Evolutionary conservation across 2,329 filamentous ascomycete species (phyloP).

Genomic region (Passalora sequoiae): DNA sequence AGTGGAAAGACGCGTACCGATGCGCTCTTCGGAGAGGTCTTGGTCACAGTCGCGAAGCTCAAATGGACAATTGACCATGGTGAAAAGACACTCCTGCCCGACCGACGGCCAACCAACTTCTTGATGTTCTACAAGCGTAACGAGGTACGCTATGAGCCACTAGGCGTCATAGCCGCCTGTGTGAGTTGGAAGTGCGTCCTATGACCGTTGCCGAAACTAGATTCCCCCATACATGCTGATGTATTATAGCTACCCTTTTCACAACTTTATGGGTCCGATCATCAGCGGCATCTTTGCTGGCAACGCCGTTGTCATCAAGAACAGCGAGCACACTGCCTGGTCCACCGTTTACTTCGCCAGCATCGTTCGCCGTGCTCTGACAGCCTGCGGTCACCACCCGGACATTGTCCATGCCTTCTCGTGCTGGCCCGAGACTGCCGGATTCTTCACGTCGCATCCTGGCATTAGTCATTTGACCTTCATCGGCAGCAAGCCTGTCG

Average conservation of each 20-base stretch:
- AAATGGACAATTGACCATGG: constrained; percentile 91
- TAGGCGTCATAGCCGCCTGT: constrained; percentile 86
- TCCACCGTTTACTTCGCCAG: constrained; percentile 74
- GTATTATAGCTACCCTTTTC: constrained; percentile 52
- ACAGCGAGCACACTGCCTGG: constrained; percentile 94
- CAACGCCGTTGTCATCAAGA: constrained; percentile 88
- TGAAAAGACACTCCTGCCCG: constrained; percentile 69
- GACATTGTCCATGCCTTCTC: constrained; percentile 77
- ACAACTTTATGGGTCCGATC: constrained; percentile 87
- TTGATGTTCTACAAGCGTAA: constrained; percentile 96
- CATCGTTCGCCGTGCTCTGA: constrained; percentile 72
- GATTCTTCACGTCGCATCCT: constrained; percentile 77
- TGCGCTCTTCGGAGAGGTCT: constrained; percentile 86
- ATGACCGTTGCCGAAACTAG: not conserved
- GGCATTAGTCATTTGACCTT: constrained; percentile 87
- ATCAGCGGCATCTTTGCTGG: constrained; percentile 88
- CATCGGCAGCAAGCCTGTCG: constrained; percentile 83
- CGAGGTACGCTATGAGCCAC: constrained; percentile 80
- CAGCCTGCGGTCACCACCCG: constrained; percentile 75
- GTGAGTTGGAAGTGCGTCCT: constrained; percentile 86
- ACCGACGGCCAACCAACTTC: constrained; percentile 75
- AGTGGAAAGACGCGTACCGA: constrained; percentile 96
- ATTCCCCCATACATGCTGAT: constrained; percentile 4
- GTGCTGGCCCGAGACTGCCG: constrained; percentile 81
- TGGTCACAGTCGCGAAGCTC: constrained; percentile 90